Conservation (phyloP, 768 basidiomycete species). For the Cubamyces sp. region DNA sequence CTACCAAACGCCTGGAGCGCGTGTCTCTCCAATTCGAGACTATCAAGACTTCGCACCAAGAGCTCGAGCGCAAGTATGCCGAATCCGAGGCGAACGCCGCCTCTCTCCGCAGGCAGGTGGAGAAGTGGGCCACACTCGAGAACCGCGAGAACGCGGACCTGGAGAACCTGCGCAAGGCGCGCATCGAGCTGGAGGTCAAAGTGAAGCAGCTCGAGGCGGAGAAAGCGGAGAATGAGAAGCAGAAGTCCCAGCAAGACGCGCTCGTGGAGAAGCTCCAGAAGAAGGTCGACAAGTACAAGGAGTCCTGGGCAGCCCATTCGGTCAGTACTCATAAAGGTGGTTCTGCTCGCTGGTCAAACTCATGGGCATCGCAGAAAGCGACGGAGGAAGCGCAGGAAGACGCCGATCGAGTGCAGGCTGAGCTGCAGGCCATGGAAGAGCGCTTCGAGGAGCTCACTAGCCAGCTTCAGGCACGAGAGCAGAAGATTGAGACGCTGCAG, state of each 20-base stretch:
- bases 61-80: slow-evolving; percentile 58
- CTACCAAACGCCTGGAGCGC: slow-evolving; percentile 59
- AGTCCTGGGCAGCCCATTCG: slow-evolving; percentile 3
- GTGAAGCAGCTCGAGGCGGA: slow-evolving; percentile 49
- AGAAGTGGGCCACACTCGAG: slow-evolving; percentile 71
- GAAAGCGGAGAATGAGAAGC: slow-evolving; percentile 31
- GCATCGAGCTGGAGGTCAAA: slow-evolving; percentile 59
- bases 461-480: slow-evolving; percentile 45
- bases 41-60: slow-evolving; percentile 52
- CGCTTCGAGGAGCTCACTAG: slow-evolving; percentile 49
- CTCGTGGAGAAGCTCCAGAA: slow-evolving; percentile 40
- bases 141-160: slow-evolving; percentile 62
- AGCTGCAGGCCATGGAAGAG: slow-evolving; percentile 38
- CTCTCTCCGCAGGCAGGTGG: slow-evolving; percentile 65
- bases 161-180: slow-evolving; percentile 56
- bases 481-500: slow-evolving; percentile 7
- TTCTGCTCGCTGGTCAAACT: background rate
- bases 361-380: slow-evolving; percentile 30
- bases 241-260: slow-evolving; percentile 29
- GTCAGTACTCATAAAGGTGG: background rate
- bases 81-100: slow-evolving; percentile 59
- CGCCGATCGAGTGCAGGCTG: slow-evolving; percentile 32
- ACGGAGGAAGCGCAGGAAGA: slow-evolving; percentile 48
- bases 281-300: slow-evolving; percentile 35
- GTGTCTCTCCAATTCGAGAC: slow-evolving; percentile 61